Evolutionary conservation across 352 stramenopile genomes (phyloP).

Genomic region (Globisporangium splendens): DNA sequence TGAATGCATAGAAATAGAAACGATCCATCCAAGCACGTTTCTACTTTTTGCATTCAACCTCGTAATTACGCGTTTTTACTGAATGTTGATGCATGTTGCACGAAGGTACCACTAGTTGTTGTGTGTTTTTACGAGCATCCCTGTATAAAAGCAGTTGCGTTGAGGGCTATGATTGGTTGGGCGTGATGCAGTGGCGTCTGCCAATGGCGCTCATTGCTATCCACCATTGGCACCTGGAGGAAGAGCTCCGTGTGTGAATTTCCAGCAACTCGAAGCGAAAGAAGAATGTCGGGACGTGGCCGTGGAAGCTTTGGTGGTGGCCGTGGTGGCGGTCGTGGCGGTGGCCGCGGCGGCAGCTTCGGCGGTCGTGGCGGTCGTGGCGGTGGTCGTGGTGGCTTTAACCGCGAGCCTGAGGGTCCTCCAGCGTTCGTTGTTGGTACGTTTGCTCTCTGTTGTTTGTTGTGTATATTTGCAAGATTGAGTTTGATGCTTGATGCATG

Average conservation of each 20-base stretch:
- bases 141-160: no score
- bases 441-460: conserved; percentile 13
- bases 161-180: conserved; percentile 12
- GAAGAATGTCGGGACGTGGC: conserved; percentile 55
- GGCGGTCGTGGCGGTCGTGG: conserved; percentile 39
- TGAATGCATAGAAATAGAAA: conserved; percentile 7
- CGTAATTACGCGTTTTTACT: conserved; percentile 2
- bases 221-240: conserved; percentile 4
- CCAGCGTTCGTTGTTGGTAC: conserved; percentile 68
- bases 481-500: neutral
- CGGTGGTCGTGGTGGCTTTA: conserved; percentile 31
- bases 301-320: conserved; percentile 34
- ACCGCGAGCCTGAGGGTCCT: conserved; percentile 64
- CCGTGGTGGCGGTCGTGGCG: conserved; percentile 34
- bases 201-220: neutral
- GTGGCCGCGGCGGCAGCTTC: conserved; percentile 18
- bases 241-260: conserved; percentile 4
- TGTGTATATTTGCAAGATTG: neutral
- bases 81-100: neutral
- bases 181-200: conserved; percentile 9
- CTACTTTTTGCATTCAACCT: neutral
- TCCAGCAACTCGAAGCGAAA: conserved; percentile 8
- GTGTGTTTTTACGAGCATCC: conserved; percentile 7
- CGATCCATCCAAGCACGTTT: neutral
- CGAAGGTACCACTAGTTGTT: neutral